Base-by-base conservation (phyloP, 164 flowering plant genomes). In the Magnolia kwangsiensis region DNA sequence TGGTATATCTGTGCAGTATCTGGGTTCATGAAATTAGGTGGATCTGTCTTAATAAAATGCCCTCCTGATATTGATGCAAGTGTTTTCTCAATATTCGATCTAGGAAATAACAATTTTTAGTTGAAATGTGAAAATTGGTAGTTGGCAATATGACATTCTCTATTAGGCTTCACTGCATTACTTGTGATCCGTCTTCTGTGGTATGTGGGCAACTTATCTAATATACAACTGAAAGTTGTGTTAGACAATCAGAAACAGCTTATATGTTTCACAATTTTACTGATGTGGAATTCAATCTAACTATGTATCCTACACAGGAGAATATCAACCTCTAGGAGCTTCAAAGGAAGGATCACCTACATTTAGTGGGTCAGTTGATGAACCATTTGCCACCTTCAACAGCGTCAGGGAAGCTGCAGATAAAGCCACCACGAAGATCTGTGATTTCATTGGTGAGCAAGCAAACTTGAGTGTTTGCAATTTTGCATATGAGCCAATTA, bases 361-460 rank as follows among this genome's bases (percentile, higher is more conserved):
- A 29, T 37, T 50, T 76, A 50, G 74, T 83, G 91, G 88, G 80
- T 87, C 89, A 75, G 81, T 86, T 74, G 88, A 87, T 76, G 90
- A 87, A 72, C 82, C 89, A 19, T 89, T 90, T 49, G 83, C 88
- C 71, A 83, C 90, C 27, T 87, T 90, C 74, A 81, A 86, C 78
- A 74, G 82, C 78, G 83, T 92, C 68, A 86, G 82, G 82, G 85
- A 86, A 69, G 73, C 80, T 68, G 55, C 87, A 24, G 69, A 75
- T 65, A 78, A 81, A 81, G 85, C 89, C 49, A 84, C 83, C 78
- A 78, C 77, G 69, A 87, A 75, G 79, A 80, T 88, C 24, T 82
- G 91, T 77, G 90, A 90, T 68, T 86, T 92, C 74, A 80, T 81
- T 58, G 98, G 98, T 94, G 75, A 84, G 91, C 71, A 65, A 74